Conservation (phyloP, 78 protist species). For the Diacronema lutheri region DNA sequence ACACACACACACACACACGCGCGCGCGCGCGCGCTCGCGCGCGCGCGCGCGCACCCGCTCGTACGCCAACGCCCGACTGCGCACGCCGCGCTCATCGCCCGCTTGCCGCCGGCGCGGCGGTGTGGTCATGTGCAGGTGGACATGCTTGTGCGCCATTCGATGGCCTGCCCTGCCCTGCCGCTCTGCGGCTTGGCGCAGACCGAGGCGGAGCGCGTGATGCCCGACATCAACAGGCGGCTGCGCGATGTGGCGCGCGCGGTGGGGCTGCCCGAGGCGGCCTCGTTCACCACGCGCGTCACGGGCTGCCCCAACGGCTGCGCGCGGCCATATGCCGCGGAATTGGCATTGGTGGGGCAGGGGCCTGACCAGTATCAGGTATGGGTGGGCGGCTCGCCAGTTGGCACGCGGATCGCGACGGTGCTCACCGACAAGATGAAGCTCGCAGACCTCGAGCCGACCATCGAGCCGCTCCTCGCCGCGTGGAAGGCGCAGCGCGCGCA, state of each 20-base stretch:
- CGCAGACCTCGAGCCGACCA: neutral
- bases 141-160: slow-evolving; percentile 52
- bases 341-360: slow-evolving; percentile 73
- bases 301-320: slow-evolving; percentile 86
- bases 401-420: neutral
- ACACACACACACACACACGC: no score
- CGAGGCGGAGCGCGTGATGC: slow-evolving; percentile 75
- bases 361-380: slow-evolving; percentile 53
- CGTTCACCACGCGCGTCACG: slow-evolving; percentile 62
- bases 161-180: slow-evolving; percentile 80
- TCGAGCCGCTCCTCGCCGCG: slow-evolving; percentile 18
- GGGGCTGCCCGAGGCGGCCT: slow-evolving; percentile 39
- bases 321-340: slow-evolving; percentile 74
- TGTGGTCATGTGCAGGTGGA: slow-evolving; percentile 22
- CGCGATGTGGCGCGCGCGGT: neutral
- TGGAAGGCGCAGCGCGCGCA: neutral
- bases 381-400: slow-evolving; percentile 43
- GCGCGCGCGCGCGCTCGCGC: no score
- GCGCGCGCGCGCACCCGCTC: no score
- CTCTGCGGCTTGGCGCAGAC: slow-evolving; percentile 73
- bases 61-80: no score
- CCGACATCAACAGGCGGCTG: slow-evolving; percentile 38
- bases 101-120: no score
- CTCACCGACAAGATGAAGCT: slow-evolving; percentile 6
- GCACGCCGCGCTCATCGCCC: no score